phyloP scores from a whole-genome alignment of 2,329 filamentous ascomycete species.

The Microsporum canis region DNA sequence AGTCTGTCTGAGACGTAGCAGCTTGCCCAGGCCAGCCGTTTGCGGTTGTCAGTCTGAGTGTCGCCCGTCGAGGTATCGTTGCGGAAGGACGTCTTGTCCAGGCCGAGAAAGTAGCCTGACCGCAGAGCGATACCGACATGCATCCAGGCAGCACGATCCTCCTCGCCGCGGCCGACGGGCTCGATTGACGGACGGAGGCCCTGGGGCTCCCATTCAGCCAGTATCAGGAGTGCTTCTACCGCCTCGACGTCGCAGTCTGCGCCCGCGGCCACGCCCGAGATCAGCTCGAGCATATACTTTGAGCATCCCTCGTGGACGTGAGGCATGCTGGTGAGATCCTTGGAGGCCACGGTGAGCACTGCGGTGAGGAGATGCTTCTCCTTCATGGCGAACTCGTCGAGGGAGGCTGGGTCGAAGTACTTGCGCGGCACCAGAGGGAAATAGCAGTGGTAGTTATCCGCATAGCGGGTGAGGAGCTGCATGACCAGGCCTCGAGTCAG shows the following conservation, averaged over 20 bases:
- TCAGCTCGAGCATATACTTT: conserved; percentile 57
- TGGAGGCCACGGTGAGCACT: conserved; percentile 58
- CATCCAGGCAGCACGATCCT: conserved; percentile 68
- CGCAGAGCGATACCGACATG: conserved; percentile 59
- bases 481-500: conserved; percentile 41
- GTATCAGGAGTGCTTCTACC: conserved; percentile 56
- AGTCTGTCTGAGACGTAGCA: conserved; percentile 58
- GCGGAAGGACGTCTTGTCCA: conserved; percentile 58
- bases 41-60: conserved; percentile 49
- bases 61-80: conserved; percentile 46
- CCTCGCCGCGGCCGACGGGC: conserved; percentile 57
- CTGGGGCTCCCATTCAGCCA: conserved; percentile 64
- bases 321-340: conserved; percentile 55
- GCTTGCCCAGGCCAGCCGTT: conserved; percentile 56
- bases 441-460: conserved; percentile 56
- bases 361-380: conserved; percentile 60
- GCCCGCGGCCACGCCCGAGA: conserved; percentile 55
- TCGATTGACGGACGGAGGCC: conserved; percentile 49
- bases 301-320: conserved; percentile 55
- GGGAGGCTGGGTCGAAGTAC: conserved; percentile 44
- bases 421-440: conserved; percentile 55
- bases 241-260: conserved; percentile 58
- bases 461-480: conserved; percentile 47
- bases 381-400: conserved; percentile 46
- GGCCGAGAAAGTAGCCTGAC: conserved; percentile 57